Evolutionary conservation across 371 early-diverging fungal genomes (phyloP).

Genomic region (Chytridium lagenaria): DNA sequence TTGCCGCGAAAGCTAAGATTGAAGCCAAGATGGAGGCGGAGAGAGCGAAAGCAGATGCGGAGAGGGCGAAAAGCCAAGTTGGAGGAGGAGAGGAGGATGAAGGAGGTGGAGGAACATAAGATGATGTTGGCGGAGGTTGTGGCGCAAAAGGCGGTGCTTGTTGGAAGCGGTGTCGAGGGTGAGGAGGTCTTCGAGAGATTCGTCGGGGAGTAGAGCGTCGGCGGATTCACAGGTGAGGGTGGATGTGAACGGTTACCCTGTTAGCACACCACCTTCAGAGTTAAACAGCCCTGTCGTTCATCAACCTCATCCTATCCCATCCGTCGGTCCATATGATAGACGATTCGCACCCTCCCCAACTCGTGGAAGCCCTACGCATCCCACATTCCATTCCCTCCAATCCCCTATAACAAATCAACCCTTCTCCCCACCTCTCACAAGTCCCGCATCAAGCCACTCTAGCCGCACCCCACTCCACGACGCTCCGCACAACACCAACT

Average conservation of each 20-base stretch:
- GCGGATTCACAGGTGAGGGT: background rate
- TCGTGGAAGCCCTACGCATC: background rate
- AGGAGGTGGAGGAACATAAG: no score
- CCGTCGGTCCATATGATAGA: background rate
- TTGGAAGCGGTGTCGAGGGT: background rate
- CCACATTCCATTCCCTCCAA: background rate
- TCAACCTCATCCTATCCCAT: background rate
- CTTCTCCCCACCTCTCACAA: background rate
- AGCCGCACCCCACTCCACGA: background rate
- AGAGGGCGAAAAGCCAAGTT: background rate
- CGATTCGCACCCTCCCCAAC: conserved; percentile 1
- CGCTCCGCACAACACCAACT: background rate
- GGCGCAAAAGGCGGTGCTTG: no score
- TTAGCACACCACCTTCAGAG: no score
- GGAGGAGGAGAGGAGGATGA: conserved; percentile 6
- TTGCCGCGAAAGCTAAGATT: conserved; percentile 7
- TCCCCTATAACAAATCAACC: background rate
- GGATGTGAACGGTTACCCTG: background rate
- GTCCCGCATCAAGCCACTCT: conserved; percentile 6
- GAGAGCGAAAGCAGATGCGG: background rate
- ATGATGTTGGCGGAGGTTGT: no score
- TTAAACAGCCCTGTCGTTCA: background rate
- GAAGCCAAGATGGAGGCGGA: conserved; percentile 12
- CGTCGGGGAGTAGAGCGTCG: background rate
- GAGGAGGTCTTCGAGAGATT: background rate